phyloP scores from a whole-genome alignment of 805 yeast genomes.

The Hemisphaericaspora nanyangensis region DNA sequence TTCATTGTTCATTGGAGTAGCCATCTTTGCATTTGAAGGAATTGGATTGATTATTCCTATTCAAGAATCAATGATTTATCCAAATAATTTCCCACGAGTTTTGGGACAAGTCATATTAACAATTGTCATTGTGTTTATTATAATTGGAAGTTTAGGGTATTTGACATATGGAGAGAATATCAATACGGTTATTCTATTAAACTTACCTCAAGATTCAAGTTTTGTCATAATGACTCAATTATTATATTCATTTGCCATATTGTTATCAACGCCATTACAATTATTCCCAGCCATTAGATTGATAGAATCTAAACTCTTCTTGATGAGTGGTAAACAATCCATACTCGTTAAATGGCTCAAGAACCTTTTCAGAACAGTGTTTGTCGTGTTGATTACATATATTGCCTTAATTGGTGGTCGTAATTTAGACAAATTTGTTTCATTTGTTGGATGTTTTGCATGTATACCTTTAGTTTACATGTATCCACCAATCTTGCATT shows the following conservation, averaged over 20 bases:
- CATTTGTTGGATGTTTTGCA: constrained; percentile 80
- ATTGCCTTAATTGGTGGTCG: constrained; percentile 67
- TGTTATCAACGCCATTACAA: constrained; percentile 78
- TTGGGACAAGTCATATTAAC: constrained; percentile 57
- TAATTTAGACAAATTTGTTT: constrained; percentile 68
- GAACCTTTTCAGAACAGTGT: constrained; percentile 50
- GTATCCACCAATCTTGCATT: constrained; percentile 78
- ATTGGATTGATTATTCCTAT: constrained; percentile 79
- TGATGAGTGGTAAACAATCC: constrained; percentile 55
- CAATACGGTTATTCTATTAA: constrained; percentile 66
- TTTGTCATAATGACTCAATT: constrained; percentile 63
- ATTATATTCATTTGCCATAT: constrained; percentile 69
- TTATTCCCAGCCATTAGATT: constrained; percentile 75
- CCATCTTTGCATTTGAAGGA: constrained; percentile 86
- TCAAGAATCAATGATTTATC: constrained; percentile 76
- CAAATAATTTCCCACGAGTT: constrained; percentile 68
- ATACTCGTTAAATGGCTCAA: constrained; percentile 59
- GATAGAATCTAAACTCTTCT: constrained; percentile 59
- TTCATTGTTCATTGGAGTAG: constrained; percentile 76
- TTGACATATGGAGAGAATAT: constrained; percentile 61
- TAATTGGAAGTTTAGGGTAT: constrained; percentile 67
- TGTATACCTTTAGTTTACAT: constrained; percentile 83
- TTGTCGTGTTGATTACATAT: constrained; percentile 52
- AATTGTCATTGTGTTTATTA: constrained; percentile 58
- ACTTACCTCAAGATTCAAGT: constrained; percentile 65